These are phyloP conservation scores for Fusarium sororula DNA, from an alignment of 2,329 filamentous ascomycete species.

Conservation along the genomic window DNA sequence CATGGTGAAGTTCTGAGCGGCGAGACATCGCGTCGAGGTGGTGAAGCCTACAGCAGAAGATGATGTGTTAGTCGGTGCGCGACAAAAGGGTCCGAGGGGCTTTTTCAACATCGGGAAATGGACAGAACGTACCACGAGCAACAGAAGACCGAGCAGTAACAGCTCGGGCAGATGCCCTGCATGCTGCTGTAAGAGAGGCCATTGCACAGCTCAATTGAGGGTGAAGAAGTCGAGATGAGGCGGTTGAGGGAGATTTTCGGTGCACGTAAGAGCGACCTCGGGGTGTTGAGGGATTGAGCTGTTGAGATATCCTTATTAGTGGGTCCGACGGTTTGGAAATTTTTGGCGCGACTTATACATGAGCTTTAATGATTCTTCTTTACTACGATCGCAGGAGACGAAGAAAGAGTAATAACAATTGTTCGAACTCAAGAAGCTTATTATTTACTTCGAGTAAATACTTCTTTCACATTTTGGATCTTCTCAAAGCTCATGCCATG, in stretches of 20 bases:
- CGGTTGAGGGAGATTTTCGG: slow-evolving; percentile 24
- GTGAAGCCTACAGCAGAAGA: slow-evolving; percentile 64
- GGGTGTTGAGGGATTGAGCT: slow-evolving; percentile 35
- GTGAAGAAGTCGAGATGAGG: slow-evolving; percentile 31
- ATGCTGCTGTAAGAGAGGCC: slow-evolving; percentile 73
- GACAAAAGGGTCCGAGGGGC: slow-evolving; percentile 37
- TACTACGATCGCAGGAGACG: neutral
- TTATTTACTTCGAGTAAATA: too few species aligned
- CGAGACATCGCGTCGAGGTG: slow-evolving; percentile 69
- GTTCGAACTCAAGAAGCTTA: neutral
- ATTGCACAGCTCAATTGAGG: slow-evolving; percentile 54
- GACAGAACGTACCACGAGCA: slow-evolving; percentile 65
- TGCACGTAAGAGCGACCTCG: slow-evolving; percentile 35
- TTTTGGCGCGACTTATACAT: slow-evolving; percentile 41
- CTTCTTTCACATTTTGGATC: too few species aligned
- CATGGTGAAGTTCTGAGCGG: slow-evolving; percentile 90
- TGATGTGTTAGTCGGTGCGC: slow-evolving; percentile 36
- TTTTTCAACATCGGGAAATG: slow-evolving; percentile 8
- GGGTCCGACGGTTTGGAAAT: slow-evolving; percentile 45
- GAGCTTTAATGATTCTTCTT: neutral
- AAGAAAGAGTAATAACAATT: neutral
- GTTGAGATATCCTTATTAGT: slow-evolving; percentile 18
- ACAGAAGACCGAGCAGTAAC: slow-evolving; percentile 58
- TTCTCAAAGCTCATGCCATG: neutral
- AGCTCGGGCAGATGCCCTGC: slow-evolving; percentile 70